Base-by-base conservation (phyloP, 176 grass and related monocot genomes). In the Aegilops speltoides region DNA sequence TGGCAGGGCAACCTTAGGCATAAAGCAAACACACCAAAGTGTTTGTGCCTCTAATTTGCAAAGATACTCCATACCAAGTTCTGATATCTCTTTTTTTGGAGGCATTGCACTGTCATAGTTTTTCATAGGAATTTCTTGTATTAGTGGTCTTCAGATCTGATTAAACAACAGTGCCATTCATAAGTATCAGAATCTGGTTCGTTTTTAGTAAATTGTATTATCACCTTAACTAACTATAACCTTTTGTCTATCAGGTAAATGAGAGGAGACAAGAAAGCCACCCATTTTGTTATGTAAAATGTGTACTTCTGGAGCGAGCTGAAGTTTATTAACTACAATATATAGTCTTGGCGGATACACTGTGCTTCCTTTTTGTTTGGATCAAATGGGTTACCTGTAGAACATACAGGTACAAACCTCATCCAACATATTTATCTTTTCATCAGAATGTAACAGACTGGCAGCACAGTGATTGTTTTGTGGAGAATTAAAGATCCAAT, bases 161-260 rank as follows among this genome's bases (percentile, higher is more conserved):
- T 87, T 36, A 41, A 64, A 41, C 23, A 64, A 40, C 33, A 79
- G 34, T 14, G 8, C 20, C 2, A 24, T 61, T 32, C 76, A 78
- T 14, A 61, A 24, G 22, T 15, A 36, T 26, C 14, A 52, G 31
- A 45, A 12, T 16, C 32, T 34, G 10, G 28, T 7, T 2, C 38
- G 38, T 41, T 41, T 41, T 41, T 10, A 41, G 10, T 41, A 41
- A 41, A 41, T 41, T 41, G 38, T 41, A 41, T 41, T 10, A 41
- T 41, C 38, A 41, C 38, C 38, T 41, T 41, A 41, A 41, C 38
- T 41, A 41, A 41, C 38, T 10, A 41, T 41, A 80, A 73, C 12
- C 24, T 32, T 72, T 50, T 89, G 59, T 75, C 46, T 29, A 32
- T 57, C 76, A 80, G 87, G 82, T 80, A 80, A 56, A 24, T 89